Evolutionary conservation across 73 alveolate species (phyloP).

Genomic region (Paramecium octaurelia): DNA sequence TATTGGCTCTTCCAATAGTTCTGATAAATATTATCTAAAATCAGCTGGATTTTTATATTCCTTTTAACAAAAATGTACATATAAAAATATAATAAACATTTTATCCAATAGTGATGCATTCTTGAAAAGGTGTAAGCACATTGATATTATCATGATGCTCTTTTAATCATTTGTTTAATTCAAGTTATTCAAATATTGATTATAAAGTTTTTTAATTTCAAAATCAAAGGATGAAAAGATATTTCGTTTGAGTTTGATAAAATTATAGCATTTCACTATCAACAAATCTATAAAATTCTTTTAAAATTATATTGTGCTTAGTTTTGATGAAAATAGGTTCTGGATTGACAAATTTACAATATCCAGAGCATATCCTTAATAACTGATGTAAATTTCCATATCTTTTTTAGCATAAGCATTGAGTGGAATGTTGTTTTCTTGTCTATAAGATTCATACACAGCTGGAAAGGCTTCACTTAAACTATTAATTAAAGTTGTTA

Average conservation of each 20-base stretch:
- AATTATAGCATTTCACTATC: background rate
- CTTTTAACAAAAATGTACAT: background rate
- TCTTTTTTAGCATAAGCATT: background rate
- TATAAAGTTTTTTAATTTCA: background rate
- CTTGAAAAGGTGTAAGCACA: background rate
- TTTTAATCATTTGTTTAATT: background rate
- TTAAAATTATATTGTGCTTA: background rate
- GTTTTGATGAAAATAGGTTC: background rate
- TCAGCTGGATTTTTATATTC: background rate
- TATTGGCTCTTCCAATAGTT: background rate
- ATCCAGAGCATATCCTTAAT: background rate
- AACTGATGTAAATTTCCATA: background rate
- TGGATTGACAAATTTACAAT: background rate
- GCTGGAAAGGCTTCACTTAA: background rate
- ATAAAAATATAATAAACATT: background rate
- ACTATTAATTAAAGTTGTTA: background rate
- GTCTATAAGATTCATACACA: background rate
- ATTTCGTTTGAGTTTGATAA: background rate
- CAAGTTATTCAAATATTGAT: background rate
- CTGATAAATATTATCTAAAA: background rate
- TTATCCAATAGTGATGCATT: background rate
- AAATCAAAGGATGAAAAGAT: background rate
- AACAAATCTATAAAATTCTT: background rate
- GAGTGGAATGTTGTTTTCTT: background rate
- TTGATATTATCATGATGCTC: background rate